Conservation (phyloP, 192 early-diverging fungal genomes). For the Umbelopsis sp. region DNA sequence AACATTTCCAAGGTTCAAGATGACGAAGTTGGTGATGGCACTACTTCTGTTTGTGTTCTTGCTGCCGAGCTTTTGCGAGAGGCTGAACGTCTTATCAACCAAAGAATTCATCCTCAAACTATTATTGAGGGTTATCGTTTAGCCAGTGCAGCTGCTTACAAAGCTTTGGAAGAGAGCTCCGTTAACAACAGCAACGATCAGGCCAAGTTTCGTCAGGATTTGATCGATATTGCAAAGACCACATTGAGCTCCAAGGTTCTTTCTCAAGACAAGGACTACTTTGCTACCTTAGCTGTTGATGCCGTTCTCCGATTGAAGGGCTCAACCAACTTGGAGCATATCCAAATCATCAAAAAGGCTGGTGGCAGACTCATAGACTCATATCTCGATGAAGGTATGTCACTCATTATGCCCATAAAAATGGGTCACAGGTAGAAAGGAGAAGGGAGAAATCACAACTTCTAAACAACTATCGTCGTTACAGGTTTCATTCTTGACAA, state of each 20-base stretch:
- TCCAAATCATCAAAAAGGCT: slow-evolving; percentile 99
- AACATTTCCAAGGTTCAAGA: slow-evolving; percentile 99
- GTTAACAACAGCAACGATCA: slow-evolving; percentile 76
- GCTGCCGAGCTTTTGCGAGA: slow-evolving; percentile 94
- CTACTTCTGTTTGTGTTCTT: slow-evolving; percentile 98
- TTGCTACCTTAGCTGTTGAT: slow-evolving; percentile 93
- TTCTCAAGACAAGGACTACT: slow-evolving; percentile 95
- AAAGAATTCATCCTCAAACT: slow-evolving; percentile 97
- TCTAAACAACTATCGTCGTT: neutral
- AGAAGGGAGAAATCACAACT: neutral
- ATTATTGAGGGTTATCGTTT: slow-evolving; percentile 96
- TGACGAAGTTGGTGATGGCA: slow-evolving; percentile 99
- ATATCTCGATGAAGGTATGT: slow-evolving; percentile 86
- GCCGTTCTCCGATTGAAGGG: slow-evolving; percentile 93
- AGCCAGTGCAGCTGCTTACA: slow-evolving; percentile 80
- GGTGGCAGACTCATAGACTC: slow-evolving; percentile 95
- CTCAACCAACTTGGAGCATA: slow-evolving; percentile 92
- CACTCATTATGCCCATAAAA: neutral
- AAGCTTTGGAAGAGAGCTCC: slow-evolving; percentile 79
- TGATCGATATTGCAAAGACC: slow-evolving; percentile 97
- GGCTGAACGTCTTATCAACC: slow-evolving; percentile 89
- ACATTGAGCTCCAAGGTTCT: slow-evolving; percentile 97
- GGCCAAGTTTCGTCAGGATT: slow-evolving; percentile 80
- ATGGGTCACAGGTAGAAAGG: neutral
- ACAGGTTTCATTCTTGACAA: slow-evolving; percentile 96